Percentiles rank a stretch among this genome's conserved stretches.
Conservation (phyloP, 495 filamentous ascomycete genomes). For the Elasticomyces elasticus region DNA sequence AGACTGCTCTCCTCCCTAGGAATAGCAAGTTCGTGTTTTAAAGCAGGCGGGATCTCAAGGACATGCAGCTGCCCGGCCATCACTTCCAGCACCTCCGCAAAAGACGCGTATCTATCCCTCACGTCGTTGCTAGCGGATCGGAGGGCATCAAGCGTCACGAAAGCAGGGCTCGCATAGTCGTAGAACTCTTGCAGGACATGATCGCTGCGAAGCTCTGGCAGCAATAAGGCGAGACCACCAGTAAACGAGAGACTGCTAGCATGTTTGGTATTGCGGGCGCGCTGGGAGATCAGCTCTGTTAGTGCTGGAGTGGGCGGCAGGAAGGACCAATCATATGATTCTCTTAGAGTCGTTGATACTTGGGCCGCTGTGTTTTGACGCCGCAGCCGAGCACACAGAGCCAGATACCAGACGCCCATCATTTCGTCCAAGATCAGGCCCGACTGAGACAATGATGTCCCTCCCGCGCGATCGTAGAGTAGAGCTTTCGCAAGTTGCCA, state of each 20-base stretch:
- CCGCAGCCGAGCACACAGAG: neutral
- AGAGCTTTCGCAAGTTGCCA: neutral
- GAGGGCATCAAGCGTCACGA: conserved; percentile 1
- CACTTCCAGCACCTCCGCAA: no score
- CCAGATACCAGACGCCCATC: conserved; percentile 9
- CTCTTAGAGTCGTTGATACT: neutral
- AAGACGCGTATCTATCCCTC: no score
- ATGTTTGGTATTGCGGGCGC: no score
- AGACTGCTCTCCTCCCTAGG: no score
- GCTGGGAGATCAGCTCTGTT: neutral
- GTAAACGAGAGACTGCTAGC: neutral
- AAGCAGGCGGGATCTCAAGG: no score
- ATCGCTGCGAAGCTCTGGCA: neutral
- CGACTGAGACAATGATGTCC: neutral
- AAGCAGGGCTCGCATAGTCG: conserved; percentile 9
- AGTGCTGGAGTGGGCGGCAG: neutral
- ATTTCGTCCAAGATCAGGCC: neutral
- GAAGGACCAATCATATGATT: conserved; percentile 7
- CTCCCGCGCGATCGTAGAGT: neutral
- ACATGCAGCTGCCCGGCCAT: no score
- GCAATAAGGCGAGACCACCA: neutral
- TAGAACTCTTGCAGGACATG: neutral
- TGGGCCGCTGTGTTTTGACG: neutral
- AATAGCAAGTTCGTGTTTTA: no score
- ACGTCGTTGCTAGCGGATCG: no score